These are phyloP conservation scores for Saccharomyces hybrid DNA, from an alignment of 1,139 yeast species.

Conservation along the genomic window DNA sequence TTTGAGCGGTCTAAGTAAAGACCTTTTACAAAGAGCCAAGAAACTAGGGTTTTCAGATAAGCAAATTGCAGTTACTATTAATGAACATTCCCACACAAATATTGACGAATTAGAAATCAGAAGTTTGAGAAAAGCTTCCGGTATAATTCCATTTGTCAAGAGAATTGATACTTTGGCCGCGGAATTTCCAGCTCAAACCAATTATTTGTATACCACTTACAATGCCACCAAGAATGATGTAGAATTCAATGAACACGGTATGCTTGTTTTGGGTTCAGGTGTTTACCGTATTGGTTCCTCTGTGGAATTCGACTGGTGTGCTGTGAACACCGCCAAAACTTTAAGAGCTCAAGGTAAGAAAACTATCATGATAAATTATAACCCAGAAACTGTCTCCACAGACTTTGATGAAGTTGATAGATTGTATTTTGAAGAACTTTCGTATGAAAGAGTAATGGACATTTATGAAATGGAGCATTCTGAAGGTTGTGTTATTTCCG, in stretches of 20 bases:
- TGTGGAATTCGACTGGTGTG: conserved; percentile 99
- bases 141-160: conserved; percentile 88
- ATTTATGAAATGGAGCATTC: conserved; percentile 89
- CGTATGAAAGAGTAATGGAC: conserved; percentile 94
- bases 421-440: conserved; percentile 89
- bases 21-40: conserved; percentile 71
- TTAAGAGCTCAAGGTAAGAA: conserved; percentile 79
- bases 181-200: conserved; percentile 96
- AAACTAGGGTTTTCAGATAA: conserved; percentile 92
- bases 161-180: conserved; percentile 97
- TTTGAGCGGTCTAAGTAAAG: conserved; percentile 53
- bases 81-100: conserved; percentile 32
- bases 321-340: conserved; percentile 93
- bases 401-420: conserved; percentile 98
- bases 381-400: conserved; percentile 97
- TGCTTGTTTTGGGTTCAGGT: conserved; percentile 95
- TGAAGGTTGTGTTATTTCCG: conserved; percentile 87
- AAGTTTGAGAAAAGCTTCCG: conserved; percentile 64
- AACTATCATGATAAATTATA: conserved; percentile 94
- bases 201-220: conserved; percentile 92
- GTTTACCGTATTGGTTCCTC: conserved; percentile 98
- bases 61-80: conserved; percentile 76
- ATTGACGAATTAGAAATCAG: conserved; percentile 69
- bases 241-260: conserved; percentile 80
- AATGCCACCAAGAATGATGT: conserved; percentile 86